Base-by-base conservation (phyloP, 208 protist genomes). In the Wallacemonas sp. region DNA sequence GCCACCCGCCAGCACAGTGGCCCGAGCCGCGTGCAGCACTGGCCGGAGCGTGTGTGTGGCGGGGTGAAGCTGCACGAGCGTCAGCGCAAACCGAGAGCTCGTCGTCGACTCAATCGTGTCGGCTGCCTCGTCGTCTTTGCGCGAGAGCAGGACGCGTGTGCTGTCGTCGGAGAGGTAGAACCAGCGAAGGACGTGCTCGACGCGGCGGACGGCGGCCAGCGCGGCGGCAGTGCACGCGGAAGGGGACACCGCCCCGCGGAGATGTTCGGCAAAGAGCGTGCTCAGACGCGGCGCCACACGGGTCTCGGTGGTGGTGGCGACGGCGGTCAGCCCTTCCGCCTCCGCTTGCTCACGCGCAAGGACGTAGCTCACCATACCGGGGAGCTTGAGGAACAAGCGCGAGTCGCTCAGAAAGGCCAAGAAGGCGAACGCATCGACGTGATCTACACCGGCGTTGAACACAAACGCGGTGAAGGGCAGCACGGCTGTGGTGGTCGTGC, bases 1-100 rank as follows among this genome's bases (percentile, higher is more conserved):
- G 18, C 97, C 97, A 22, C 97, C 95, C 7, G 89, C 91, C 23
- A 98, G 67, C 22, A 98, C 74, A 14, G 91, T 80, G 0, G 83
- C 73, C 31, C 72, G 69, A 1, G 92, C 85, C 18, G 88, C 70
- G 33, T 62, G 61, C 36, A 89, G 42, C 7, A 93, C 46, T 3
- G 86, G 82, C 32, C 61, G 46, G 73, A 84, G 62, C 81, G 87
- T 86, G 79, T 89, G 65, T 49, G 20, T 57, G 42, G 87, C 85
- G 1, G 87, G 85, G 54, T 91, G 81, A 12, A 91, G 71, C 72
- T 93, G 90, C 2, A 95, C 32, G 0, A 95, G 52, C 41, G 85
- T 76, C 26, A 93, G 23, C 0, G 18, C 26, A 0, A 77, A 26
- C 4, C 14, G 25, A 25, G 20, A n/a, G n/a, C n/a, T n/a, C n/a